These are phyloP conservation scores for Didymellaceae sp. DNA, from an alignment of 2,329 filamentous ascomycete species.

Conservation along the genomic window DNA sequence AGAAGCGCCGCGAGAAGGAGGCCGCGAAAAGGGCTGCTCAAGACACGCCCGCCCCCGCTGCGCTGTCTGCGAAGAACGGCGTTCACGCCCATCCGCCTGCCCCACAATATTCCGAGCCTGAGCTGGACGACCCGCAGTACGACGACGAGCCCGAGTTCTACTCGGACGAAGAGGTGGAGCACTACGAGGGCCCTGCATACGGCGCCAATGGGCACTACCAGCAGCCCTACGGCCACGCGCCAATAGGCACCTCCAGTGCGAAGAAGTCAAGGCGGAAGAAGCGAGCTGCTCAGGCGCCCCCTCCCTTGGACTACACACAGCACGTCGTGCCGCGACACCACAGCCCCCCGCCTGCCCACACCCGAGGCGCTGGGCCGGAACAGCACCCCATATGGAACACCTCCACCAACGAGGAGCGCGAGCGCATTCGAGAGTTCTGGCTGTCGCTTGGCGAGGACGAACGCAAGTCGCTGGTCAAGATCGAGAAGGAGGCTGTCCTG, in stretches of 20 bases:
- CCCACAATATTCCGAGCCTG: constrained; percentile 53
- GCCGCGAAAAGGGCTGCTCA: constrained; percentile 66
- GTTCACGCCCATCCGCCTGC: constrained; percentile 33
- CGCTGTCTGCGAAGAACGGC: constrained; percentile 13
- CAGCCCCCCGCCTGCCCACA: constrained; percentile 52
- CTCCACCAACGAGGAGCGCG: constrained; percentile 89
- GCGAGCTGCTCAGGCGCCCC: constrained; percentile 59
- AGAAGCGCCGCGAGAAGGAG: constrained; percentile 86
- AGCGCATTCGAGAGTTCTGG: constrained; percentile 99
- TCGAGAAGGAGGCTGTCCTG: constrained; percentile 96
- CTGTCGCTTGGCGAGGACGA: constrained; percentile 92
- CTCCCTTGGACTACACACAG: constrained; percentile 40
- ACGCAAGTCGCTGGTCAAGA: constrained; percentile 92
- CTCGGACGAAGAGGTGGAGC: constrained; percentile 47
- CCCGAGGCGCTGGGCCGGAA: constrained; percentile 53
- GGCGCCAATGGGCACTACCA: constrained; percentile 41
- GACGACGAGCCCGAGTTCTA: constrained; percentile 48
- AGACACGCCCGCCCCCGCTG: constrained; percentile 32
- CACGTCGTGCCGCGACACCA: constrained; percentile 39
- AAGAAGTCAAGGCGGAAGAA: constrained; percentile 73
- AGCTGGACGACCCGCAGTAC: constrained; percentile 51
- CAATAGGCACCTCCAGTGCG: constrained; percentile 27
- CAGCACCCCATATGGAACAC: constrained; percentile 98
- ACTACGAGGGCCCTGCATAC: constrained; percentile 40
- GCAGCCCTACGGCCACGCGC: constrained; percentile 31